Base-by-base conservation (phyloP, 495 filamentous ascomycete species). In the Tricharina praecox region DNA sequence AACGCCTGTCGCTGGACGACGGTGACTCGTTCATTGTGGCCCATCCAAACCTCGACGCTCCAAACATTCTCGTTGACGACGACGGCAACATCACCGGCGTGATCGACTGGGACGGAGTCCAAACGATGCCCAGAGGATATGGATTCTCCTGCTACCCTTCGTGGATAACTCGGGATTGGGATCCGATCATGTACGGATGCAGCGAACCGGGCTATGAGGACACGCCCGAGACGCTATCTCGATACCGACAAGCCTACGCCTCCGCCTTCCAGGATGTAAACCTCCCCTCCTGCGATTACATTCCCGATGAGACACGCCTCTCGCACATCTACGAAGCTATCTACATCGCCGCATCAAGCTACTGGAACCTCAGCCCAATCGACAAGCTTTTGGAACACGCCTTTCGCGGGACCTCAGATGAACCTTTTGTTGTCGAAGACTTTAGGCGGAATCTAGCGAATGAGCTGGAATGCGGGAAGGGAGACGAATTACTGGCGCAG, bases 131-230 rank as follows among this genome's bases (percentile, higher is more conserved):
- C 4, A 0, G 20, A 8, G 40, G 25, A 28, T 44, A 42, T 16
- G 48, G 48, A 0, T 46, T 16, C 4, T 2, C 18, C 11, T 23
- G 3, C 3, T 50, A 50, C 9, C 48, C 48, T 1, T 25, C 24
- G 4, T 50, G 48, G 48, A 28, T 50, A 16, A 50, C 48, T 23
- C 25, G 48, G 9, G 48, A 50, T 13, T 50, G 48, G 48, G 48
- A 50, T 19, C 48, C 48, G 5, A 16, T 23, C 10, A 35, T 43
- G 38, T 50, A 50, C 28, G 48, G 15, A 42, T 33, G 37, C 15
- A 21, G 36, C n/a, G 20, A 16, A 5, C 30, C 28, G 13, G 35
- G 32, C 4, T 11, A 7, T 15, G 42, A 47, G 25, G 20, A 23
- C 30, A 47, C 48, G 0, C 48, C 48, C n/a, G 48, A 47, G 26